Evolutionary conservation across 345 rosid genomes (phyloP), one percentile per base, ranked within the genome.

Genomic region (Eucalyptus cloeziana): DNA sequence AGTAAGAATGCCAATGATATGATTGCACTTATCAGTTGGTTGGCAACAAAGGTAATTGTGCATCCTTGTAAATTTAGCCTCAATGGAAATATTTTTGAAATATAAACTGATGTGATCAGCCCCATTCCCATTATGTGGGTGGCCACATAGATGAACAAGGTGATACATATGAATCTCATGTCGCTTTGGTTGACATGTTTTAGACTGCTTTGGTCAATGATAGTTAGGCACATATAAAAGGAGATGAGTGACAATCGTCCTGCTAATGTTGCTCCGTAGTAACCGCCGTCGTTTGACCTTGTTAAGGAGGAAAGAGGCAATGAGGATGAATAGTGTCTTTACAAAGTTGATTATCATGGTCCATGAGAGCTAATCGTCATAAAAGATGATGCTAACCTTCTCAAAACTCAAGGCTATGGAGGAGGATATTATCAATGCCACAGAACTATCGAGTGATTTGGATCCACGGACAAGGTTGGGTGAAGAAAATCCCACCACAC

Each of bases 251-350:
- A 56, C 12, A 54, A 54, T 54, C 5, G 0, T 22, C 60, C 3
- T 0, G 1, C 62, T 24, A 56, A 22, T 56, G 62, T 22, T 56
- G 27, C 62, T 56, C 13, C 0, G 1, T 4, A 56, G 11, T 8
- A 56, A 56, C 62, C 3, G 0, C 3, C 30, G 0, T 8, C 13
- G 0, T 22, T 0, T 24, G 3, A 56, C 27, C 0, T 56, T 22
- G 13, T 56, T 0, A 19, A 54, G 27, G 5, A 56, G 27, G 62
- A 56, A 56, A 24, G 1, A 21, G 2, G 6, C 30, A 56, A 56
- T 56, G 62, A 56, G 13, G 13, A 54, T 54, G 60, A 56, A 56
- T 56, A 56, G 4, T 8, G 1, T 56, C 1, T 56, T 22, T 56
- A 56, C 62, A 56, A 56, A 56, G 62, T 56, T 10, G 30, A 56